Base-by-base conservation (phyloP, 768 basidiomycete species). In the Tricholomella constricta region DNA sequence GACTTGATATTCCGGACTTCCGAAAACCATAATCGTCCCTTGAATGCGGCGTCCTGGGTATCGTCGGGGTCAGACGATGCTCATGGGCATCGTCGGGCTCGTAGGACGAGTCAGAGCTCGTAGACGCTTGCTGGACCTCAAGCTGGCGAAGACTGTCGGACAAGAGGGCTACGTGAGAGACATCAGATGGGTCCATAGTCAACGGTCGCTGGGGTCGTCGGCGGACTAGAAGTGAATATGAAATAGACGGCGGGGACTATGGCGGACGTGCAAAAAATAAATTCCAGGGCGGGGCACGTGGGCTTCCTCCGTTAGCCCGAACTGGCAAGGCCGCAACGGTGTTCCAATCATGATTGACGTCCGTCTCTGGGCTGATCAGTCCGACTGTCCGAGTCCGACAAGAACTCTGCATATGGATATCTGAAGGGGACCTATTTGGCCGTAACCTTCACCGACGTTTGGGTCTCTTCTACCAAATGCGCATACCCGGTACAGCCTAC, bases 21-120 rank as follows among this genome's bases (percentile, higher is more conserved):
- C 89, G 82, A 69, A 93, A 93, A 49, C 91, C 92, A 69, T 91
- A 92, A 47, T 89, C 91, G 47, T 94, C 92, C 48, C 79, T 78
- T 19, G 79, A 70, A 52, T 73, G 75, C 49, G 80, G 68, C 4
- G 56, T 58, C 46, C 36, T 60, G 10, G 48, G 56, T 50, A 44
- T 47, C 45, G 46, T 51, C 48, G 15, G 49, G 48, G 47, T 51
- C 40, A 12, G 34, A 20, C 11, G 49, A 36, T 12, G 29, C 32
- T 55, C 38, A 25, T 56, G 40, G 35, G 40, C 11, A 26, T 47
- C 34, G 26, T 52, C 42, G 43, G 22, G 36, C 22, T 23, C 26
- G 17, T 34, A 12, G 6, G 37, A 23, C 4, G 45, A 38, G 44
- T 46, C 44, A 41, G 22, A 17, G 26, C 23, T 35, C 36, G 56